phyloP scores from a whole-genome alignment of 2,329 filamentous ascomycete species.

The Fusarium subglutinans region DNA sequence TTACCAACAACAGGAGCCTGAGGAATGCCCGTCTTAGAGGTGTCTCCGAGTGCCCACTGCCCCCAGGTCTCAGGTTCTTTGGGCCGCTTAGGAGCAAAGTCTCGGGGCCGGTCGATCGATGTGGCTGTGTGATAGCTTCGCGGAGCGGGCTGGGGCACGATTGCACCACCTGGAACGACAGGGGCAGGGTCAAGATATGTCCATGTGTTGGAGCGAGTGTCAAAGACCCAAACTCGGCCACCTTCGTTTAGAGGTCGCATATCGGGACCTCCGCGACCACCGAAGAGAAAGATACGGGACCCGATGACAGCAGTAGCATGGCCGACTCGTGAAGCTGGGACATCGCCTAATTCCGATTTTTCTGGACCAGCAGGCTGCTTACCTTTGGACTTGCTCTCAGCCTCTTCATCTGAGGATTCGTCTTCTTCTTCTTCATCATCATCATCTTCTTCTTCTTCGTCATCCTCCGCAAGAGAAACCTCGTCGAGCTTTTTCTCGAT shows the following conservation, averaged over 20 bases:
- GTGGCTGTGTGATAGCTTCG: slow-evolving; percentile 77
- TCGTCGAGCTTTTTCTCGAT: slow-evolving; percentile 53
- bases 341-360: slow-evolving; percentile 48
- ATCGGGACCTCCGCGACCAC: slow-evolving; percentile 75
- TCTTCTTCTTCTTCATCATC: slow-evolving; percentile 30
- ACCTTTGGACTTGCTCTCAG: slow-evolving; percentile 50
- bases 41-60: slow-evolving; percentile 65
- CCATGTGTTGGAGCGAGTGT: slow-evolving; percentile 73
- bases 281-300: slow-evolving; percentile 80
- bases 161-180: slow-evolving; percentile 53
- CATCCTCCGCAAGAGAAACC: slow-evolving; percentile 48
- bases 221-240: slow-evolving; percentile 80
- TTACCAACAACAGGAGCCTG: slow-evolving; percentile 67
- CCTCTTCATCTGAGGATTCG: slow-evolving; percentile 25
- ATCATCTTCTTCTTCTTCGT: slow-evolving; percentile 25
- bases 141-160: slow-evolving; percentile 62
- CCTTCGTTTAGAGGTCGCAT: slow-evolving; percentile 78
- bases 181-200: slow-evolving; percentile 66
- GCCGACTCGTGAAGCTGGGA: slow-evolving; percentile 76
- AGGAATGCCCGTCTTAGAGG: slow-evolving; percentile 63
- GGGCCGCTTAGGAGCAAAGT: slow-evolving; percentile 52
- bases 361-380: slow-evolving; percentile 48
- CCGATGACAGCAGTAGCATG: slow-evolving; percentile 75
- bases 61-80: slow-evolving; percentile 59
- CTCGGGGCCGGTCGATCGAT: slow-evolving; percentile 65